Percentiles rank a stretch among this genome's conserved stretches.
Evolutionary conservation across 805 yeast species (phyloP).

Genomic region (Yarrowia sp.): DNA sequence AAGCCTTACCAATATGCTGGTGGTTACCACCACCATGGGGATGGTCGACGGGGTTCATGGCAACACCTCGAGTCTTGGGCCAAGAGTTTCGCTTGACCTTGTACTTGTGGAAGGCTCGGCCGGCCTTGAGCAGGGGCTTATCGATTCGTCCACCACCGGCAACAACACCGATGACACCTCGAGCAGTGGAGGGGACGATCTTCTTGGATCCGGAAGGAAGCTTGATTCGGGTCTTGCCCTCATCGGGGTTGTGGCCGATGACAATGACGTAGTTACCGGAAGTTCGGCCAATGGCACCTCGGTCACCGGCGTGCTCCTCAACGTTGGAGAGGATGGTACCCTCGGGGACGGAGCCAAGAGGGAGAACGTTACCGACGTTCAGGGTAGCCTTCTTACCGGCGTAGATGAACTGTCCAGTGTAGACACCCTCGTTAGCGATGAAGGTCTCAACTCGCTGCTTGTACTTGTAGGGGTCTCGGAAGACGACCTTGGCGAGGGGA

Average conservation of each 20-base stretch:
- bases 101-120: slow-evolving; percentile 99
- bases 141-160: slow-evolving; percentile 99
- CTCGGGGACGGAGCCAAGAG: slow-evolving; percentile 96
- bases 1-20: slow-evolving; percentile 99
- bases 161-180: slow-evolving; percentile 99
- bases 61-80: slow-evolving; percentile 99
- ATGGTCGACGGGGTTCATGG: slow-evolving; percentile 99
- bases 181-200: slow-evolving; percentile 89
- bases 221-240: slow-evolving; percentile 98
- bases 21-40: slow-evolving; percentile 99
- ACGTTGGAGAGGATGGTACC: slow-evolving; percentile 99
- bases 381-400: slow-evolving; percentile 98
- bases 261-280: slow-evolving; percentile 99
- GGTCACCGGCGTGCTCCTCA: slow-evolving; percentile 98
- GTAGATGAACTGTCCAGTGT: slow-evolving; percentile 98
- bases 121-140: slow-evolving; percentile 99
- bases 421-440: slow-evolving; percentile 99
- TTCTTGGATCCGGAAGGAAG: slow-evolving; percentile 99
- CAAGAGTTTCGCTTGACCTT: slow-evolving; percentile 99
- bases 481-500: slow-evolving; percentile 97
- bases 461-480: slow-evolving; percentile 99
- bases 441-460: slow-evolving; percentile 97
- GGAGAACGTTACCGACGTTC: slow-evolving; percentile 91
- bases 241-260: slow-evolving; percentile 99
- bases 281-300: slow-evolving; percentile 99